Evolutionary conservation across 352 stramenopile genomes (phyloP).

Genomic region (Phytopythium kandeliae): DNA sequence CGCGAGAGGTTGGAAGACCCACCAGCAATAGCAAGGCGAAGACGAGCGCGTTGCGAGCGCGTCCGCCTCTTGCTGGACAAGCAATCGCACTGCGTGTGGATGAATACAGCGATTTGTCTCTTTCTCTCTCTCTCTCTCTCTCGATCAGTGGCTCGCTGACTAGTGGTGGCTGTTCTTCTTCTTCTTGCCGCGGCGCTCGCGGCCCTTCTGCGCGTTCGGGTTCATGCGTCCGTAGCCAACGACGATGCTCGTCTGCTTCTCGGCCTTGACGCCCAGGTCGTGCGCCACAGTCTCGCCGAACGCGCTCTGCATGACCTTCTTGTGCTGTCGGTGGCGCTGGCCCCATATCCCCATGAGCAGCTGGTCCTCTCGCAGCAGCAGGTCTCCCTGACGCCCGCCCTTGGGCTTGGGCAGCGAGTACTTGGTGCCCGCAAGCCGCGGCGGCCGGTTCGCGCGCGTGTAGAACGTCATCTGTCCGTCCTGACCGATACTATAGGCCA

Average conservation of each 20-base stretch:
- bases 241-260: slow-evolving; percentile 86
- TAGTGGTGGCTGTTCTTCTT: too few species aligned
- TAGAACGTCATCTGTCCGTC: slow-evolving; percentile 89
- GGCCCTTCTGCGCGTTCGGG: slow-evolving; percentile 94
- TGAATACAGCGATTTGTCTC: too few species aligned
- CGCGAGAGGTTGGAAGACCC: too few species aligned
- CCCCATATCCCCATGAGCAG: slow-evolving; percentile 95
- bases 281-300: slow-evolving; percentile 95
- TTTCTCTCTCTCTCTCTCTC: too few species aligned
- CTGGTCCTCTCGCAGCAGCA: slow-evolving; percentile 97
- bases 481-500: slow-evolving; percentile 93
- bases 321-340: slow-evolving; percentile 91
- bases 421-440: slow-evolving; percentile 94
- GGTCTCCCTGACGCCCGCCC: slow-evolving; percentile 89
- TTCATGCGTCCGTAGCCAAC: slow-evolving; percentile 95
- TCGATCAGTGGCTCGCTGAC: too few species aligned
- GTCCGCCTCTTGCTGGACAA: too few species aligned
- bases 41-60: too few species aligned
- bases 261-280: slow-evolving; percentile 90
- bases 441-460: slow-evolving; percentile 69
- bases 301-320: slow-evolving; percentile 89
- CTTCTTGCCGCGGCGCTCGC: slow-evolving; percentile 97
- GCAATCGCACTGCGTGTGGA: too few species aligned
- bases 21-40: background rate
- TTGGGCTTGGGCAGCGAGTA: slow-evolving; percentile 97